These are phyloP conservation scores for Aquilaria malaccensis DNA, from an alignment of 345 rosid genomes.

Conservation along the genomic window DNA sequence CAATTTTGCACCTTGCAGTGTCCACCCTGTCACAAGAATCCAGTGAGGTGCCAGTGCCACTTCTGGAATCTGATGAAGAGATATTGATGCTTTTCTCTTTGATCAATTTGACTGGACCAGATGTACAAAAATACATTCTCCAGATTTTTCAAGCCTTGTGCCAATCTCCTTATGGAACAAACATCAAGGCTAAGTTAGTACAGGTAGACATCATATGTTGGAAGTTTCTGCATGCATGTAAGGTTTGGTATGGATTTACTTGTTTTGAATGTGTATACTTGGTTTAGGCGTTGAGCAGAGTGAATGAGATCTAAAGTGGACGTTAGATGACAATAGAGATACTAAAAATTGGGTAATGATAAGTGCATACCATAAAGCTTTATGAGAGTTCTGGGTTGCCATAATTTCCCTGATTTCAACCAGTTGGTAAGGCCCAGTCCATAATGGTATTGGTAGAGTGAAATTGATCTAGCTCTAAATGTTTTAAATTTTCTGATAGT, in stretches of 20 bases:
- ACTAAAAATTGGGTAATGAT: too few species aligned
- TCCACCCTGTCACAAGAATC: slow-evolving; percentile 43
- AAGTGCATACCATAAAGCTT: too few species aligned
- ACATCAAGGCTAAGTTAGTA: slow-evolving; percentile 34
- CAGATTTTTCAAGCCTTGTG: slow-evolving; percentile 50
- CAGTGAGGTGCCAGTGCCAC: slow-evolving; percentile 21
- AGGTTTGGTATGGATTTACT: slow-evolving; percentile 1
- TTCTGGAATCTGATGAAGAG: slow-evolving; percentile 53
- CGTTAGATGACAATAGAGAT: too few species aligned
- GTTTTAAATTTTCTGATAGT: too few species aligned
- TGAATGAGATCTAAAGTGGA: too few species aligned
- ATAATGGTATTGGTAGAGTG: too few species aligned
- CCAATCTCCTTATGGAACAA: slow-evolving; percentile 40
- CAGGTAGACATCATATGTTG: slow-evolving; percentile 34
- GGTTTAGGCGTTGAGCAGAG: too few species aligned
- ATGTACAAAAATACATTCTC: slow-evolving; percentile 47
- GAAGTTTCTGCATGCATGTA: not conserved
- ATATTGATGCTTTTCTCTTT: slow-evolving; percentile 45
- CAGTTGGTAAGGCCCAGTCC: too few species aligned
- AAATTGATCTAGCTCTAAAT: too few species aligned
- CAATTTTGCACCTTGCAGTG: slow-evolving; percentile 46
- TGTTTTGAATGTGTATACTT: too few species aligned
- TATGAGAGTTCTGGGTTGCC: too few species aligned
- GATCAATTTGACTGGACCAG: slow-evolving; percentile 38
- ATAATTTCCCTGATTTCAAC: too few species aligned